These are phyloP conservation scores for Rosa persica DNA, from an alignment of 306 rosid species.

Conservation along the genomic window DNA sequence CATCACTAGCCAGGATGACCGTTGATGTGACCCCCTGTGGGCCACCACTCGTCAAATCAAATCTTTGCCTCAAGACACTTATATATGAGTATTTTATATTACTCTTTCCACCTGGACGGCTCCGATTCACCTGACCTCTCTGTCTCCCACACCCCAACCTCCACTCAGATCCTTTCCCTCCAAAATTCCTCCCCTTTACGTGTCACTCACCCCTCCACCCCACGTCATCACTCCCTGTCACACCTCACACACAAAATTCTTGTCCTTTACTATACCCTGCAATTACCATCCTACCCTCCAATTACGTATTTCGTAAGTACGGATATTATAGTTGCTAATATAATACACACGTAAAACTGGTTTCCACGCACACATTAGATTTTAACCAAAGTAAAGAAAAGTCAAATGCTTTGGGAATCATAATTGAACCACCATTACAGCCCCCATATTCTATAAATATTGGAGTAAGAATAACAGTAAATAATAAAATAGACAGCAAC, in stretches of 20 bases:
- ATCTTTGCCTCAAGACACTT: slow-evolving; percentile 24
- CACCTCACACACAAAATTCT: neutral
- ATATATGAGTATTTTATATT: neutral
- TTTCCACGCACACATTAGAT: neutral
- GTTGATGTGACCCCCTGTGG: slow-evolving; percentile 32
- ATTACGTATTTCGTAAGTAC: neutral
- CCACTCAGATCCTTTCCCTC: slow-evolving; percentile 47
- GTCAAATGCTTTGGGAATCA: slow-evolving; percentile 1
- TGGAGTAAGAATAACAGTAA: neutral
- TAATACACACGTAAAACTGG: neutral
- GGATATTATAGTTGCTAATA: neutral
- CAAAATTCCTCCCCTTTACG: slow-evolving; percentile 32
- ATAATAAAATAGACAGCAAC: neutral
- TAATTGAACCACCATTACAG: slow-evolving; percentile 23
- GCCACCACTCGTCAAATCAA: slow-evolving; percentile 50
- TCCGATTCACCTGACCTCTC: slow-evolving; percentile 17
- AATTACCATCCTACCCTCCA: too few species aligned
- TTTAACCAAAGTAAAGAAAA: neutral
- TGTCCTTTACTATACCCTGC: slow-evolving; percentile 3
- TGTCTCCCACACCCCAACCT: slow-evolving; percentile 29
- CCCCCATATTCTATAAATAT: neutral
- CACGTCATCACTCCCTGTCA: slow-evolving; percentile 14
- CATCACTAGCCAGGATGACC: neutral
- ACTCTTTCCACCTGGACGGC: slow-evolving; percentile 36
- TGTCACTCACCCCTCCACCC: slow-evolving; percentile 35